Evolutionary conservation across 2,329 filamentous ascomycete species (phyloP).

Genomic region (Aphanoascus verrucosus): DNA sequence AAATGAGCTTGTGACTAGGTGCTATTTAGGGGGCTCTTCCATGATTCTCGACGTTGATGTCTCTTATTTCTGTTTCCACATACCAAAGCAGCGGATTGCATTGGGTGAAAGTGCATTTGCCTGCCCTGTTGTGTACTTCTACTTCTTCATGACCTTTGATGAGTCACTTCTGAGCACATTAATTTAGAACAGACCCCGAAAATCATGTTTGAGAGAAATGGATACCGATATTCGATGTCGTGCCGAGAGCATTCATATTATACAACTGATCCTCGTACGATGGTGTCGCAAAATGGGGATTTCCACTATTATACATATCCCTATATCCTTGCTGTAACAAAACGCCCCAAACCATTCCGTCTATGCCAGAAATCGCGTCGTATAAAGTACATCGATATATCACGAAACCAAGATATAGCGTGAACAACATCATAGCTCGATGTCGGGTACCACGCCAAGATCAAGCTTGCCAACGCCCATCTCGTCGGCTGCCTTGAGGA

Average conservation of each 20-base stretch:
- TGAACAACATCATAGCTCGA: not conserved
- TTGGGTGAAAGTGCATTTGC: not conserved
- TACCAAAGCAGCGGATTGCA: not conserved
- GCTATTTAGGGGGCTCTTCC: not conserved
- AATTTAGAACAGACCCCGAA: not conserved
- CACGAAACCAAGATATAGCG: not conserved
- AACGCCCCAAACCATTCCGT: not conserved
- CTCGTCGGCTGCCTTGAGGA: slow-evolving; percentile 28
- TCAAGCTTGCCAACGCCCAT: slow-evolving; percentile 29
- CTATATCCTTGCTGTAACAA: not conserved
- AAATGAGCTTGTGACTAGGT: slow-evolving; percentile 25
- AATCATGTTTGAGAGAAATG: not conserved
- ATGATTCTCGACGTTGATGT: not conserved
- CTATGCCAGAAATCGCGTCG: not conserved
- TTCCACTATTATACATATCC: not conserved
- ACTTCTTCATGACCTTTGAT: not conserved
- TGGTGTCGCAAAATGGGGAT: not conserved
- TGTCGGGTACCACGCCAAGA: slow-evolving; percentile 18
- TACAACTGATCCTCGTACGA: not conserved
- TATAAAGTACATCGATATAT: not conserved
- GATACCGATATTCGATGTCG: not conserved
- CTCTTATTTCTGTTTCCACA: not conserved
- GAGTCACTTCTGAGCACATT: not conserved
- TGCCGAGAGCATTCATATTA: not conserved
- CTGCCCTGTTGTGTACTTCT: not conserved